Evolutionary conservation across 306 rosid genomes (phyloP).

Genomic region (Rosa lucieae): DNA sequence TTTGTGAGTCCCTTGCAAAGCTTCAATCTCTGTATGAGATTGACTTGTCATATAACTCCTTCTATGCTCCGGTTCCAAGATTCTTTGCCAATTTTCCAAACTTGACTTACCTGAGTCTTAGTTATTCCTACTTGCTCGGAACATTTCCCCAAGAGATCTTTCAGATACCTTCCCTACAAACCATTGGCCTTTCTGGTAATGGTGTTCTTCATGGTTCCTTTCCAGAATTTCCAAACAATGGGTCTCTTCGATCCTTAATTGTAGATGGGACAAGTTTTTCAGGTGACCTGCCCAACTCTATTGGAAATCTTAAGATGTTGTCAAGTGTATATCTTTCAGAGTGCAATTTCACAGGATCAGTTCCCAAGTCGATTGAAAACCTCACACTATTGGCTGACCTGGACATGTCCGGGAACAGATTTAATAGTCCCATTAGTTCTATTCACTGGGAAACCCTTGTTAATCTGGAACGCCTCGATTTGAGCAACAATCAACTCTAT

Average conservation of each 20-base stretch:
- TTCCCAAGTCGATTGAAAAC: slow-evolving; percentile 10
- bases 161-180: slow-evolving; percentile 14
- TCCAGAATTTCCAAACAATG: slow-evolving; percentile 5
- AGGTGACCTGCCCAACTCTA: slow-evolving; percentile 21
- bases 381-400: slow-evolving; percentile 15
- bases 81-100: slow-evolving; percentile 9
- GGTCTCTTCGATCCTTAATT: background rate
- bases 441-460: slow-evolving; percentile 21
- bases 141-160: slow-evolving; percentile 25
- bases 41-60: background rate
- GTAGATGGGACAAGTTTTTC: background rate
- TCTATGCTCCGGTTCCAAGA: slow-evolving; percentile 14
- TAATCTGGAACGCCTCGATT: background rate
- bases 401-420: background rate
- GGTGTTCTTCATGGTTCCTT: slow-evolving; percentile 1
- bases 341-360: slow-evolving; percentile 13
- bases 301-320: slow-evolving; percentile 17
- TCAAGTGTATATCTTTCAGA: background rate
- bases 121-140: background rate
- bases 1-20: background rate
- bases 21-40: background rate
- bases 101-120: slow-evolving; percentile 16
- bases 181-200: slow-evolving; percentile 8
- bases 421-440: slow-evolving; percentile 5
- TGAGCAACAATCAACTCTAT: slow-evolving; percentile 19